A percentile compares a stretch with the other conserved stretches of the same genome.
Conservation (phyloP, 2,329 filamentous ascomycete species). For the Teratosphaeria nubilosa region DNA sequence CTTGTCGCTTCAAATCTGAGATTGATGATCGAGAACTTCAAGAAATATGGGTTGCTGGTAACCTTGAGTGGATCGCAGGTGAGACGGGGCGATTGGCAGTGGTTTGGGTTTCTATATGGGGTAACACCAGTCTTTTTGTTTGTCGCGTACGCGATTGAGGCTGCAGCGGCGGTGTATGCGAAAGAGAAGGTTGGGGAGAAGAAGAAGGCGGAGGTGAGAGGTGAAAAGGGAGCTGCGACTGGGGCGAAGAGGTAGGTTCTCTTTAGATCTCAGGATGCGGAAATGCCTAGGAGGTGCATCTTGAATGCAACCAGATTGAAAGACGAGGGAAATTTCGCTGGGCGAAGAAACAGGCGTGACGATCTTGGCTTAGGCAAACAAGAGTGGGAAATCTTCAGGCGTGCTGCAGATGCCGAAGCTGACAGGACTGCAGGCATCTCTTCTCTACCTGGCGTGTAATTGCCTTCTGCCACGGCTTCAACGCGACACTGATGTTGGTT, state of each 20-base stretch:
- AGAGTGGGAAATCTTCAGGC: conserved; percentile 49
- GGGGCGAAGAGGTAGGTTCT: neutral
- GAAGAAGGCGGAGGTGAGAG: conserved; percentile 24
- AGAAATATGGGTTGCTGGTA: conserved; percentile 94
- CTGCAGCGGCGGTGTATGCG: conserved; percentile 70
- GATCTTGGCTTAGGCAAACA: conserved; percentile 20
- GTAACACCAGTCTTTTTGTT: conserved; percentile 86
- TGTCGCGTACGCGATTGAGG: conserved; percentile 81
- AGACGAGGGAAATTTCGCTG: neutral
- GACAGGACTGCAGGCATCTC: conserved; percentile 38
- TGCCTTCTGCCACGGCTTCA: conserved; percentile 65
- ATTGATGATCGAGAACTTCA: conserved; percentile 91
- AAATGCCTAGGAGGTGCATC: neutral
- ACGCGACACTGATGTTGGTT: conserved; percentile 69
- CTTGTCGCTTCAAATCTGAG: conserved; percentile 86
- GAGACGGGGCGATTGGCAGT: conserved; percentile 15
- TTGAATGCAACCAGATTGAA: neutral
- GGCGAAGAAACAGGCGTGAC: conserved; percentile 37
- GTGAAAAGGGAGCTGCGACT: conserved; percentile 7
- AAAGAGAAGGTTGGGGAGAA: conserved; percentile 53
- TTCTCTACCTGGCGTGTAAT: conserved; percentile 63
- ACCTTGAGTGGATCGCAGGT: conserved; percentile 60
- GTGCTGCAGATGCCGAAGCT: conserved; percentile 53
- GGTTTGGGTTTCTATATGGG: conserved; percentile 56
- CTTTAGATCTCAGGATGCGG: neutral